Evolutionary conservation across 2,329 filamentous ascomycete species (phyloP), one percentile per base, ranked within the genome.

Genomic region (Fulvia fulva): DNA sequence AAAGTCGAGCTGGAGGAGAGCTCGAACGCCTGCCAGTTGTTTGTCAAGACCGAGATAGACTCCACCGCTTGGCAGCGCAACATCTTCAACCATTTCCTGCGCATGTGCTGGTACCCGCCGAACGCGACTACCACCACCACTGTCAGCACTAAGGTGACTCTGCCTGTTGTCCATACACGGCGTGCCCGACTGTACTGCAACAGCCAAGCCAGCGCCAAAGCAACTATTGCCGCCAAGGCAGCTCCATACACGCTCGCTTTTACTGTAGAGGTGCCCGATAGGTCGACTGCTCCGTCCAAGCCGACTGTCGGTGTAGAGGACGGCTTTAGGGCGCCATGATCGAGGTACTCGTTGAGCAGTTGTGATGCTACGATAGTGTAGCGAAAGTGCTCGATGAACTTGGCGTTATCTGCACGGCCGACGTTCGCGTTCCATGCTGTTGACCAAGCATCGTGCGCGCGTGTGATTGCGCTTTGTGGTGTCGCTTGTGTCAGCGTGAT

Each of bases 361-460:
- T 96, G 91, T 22, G 92, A 97, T 52, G 91, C 91, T 69, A 97
- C 89, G 64, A 97, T 90, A 22, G 90, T 88, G 75, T 97, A 97
- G 63, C 92, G 89, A 70, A 97, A 97, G 70, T 91, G 89, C 75
- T 97, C 92, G 59, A 96, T 81, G 69, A 97, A 96, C 65, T 87
- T 87, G 65, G 87, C 83, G 71, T 92, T 95, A 67, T 96, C 91
- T 66, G 84, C 85, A 64, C 87, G 82, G 56, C 89, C 87, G 62
- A 96, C 82, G 61, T 84, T 83, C 43, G 87, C 86, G 64, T 88
- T 88, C 58, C 92, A 82, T 9, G 83, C 87, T 67, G 81, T 77
- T 65, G 80, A 76, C 73, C 77, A 80, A 53, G 77, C 70, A 67
- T 78, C 70, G 60, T 79, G 79, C 44, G 80, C 59, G 55, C 71